These are phyloP conservation scores for Trichomonas tenax DNA, from an alignment of 208 protist genomes.

Conservation along the genomic window DNA sequence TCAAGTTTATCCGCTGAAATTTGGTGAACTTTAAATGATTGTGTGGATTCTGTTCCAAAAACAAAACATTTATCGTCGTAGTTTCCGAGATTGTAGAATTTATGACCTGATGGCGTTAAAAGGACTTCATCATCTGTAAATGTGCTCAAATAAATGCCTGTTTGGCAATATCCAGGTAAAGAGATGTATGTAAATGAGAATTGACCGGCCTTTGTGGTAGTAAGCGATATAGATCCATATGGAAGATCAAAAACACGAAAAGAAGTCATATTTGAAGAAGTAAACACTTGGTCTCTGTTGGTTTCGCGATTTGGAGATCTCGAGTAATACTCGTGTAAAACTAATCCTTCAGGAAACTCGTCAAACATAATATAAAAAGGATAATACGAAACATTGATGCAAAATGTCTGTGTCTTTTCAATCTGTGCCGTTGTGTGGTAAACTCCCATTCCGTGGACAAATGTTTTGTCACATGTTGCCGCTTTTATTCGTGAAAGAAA, in stretches of 20 bases:
- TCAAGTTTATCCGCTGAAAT: background rate
- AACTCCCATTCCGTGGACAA: background rate
- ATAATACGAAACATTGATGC: background rate
- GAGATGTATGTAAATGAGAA: background rate
- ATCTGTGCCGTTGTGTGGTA: background rate
- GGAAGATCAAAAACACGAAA: background rate
- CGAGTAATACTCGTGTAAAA: background rate
- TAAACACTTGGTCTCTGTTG: background rate
- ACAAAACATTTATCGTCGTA: background rate
- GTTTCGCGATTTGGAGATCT: background rate
- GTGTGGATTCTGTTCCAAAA: background rate
- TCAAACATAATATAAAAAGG: background rate
- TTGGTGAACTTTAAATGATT: background rate
- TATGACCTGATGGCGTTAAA: background rate
- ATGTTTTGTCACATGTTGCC: background rate
- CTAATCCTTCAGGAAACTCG: background rate
- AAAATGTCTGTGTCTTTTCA: background rate
- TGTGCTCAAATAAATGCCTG: background rate
- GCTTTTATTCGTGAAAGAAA: background rate
- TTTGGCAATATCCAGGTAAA: background rate
- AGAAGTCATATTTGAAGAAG: background rate
- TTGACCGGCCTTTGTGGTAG: background rate
- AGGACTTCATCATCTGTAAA: background rate
- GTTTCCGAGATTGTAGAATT: background rate
- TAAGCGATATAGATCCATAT: background rate